Conservation (phyloP, 306 rosid genomes). For the Medicago lupulina region DNA sequence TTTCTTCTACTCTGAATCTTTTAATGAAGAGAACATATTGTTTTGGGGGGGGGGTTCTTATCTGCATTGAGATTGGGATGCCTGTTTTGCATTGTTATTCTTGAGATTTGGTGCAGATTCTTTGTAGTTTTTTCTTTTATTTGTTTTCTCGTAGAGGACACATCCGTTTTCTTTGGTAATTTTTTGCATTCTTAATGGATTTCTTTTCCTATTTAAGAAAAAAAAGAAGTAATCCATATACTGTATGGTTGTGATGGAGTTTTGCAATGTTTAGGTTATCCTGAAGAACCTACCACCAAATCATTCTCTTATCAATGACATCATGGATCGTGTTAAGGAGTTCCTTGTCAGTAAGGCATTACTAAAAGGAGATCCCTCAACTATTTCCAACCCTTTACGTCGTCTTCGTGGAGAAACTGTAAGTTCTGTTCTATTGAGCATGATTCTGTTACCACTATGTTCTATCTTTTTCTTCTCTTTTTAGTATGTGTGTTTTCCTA, state of each 20-base stretch:
- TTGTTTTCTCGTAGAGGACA: slow-evolving; percentile 13
- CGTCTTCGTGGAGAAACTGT: slow-evolving; percentile 80
- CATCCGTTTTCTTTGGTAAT: slow-evolving; percentile 1
- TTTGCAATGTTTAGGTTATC: slow-evolving; percentile 61
- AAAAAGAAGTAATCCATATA: not conserved
- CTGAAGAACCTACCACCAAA: slow-evolving; percentile 93
- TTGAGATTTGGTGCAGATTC: slow-evolving; percentile 21
- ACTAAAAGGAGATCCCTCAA: slow-evolving; percentile 79
- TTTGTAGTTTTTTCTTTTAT: slow-evolving; percentile 14
- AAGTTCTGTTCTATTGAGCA: slow-evolving; percentile 42
- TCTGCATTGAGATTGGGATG: slow-evolving; percentile 20
- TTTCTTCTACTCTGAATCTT: no score
- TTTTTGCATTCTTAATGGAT: slow-evolving; percentile 11
- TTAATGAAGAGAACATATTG: not conserved
- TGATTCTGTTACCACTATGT: slow-evolving; percentile 13
- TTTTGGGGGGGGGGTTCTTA: slow-evolving; percentile 27
- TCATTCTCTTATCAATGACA: slow-evolving; percentile 81
- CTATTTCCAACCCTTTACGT: slow-evolving; percentile 58
- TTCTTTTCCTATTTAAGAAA: not conserved
- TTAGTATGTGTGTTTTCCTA: not conserved
- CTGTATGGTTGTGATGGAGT: slow-evolving; percentile 42
- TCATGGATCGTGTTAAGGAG: slow-evolving; percentile 73
- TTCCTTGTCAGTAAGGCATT: slow-evolving; percentile 87
- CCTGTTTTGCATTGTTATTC: slow-evolving; percentile 24
- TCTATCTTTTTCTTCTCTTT: slow-evolving; percentile 5